Base-by-base conservation (phyloP, 2,329 filamentous ascomycete species). In the Proliferodiscus dingleyae region DNA sequence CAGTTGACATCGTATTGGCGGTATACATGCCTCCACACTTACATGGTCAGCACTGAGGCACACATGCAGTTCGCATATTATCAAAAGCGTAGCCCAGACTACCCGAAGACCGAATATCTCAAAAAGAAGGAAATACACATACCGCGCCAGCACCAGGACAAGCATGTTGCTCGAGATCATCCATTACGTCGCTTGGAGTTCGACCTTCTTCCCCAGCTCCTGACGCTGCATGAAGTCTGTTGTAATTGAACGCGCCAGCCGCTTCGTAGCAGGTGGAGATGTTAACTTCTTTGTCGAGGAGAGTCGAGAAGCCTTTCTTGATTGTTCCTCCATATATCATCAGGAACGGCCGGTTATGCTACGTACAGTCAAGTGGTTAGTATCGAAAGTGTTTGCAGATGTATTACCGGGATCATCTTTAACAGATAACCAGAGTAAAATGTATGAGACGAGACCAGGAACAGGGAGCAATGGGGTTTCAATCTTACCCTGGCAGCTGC, bases 301-400 rank as follows among this genome's bases (percentile, higher is more conserved):
- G 75, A 41, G 79, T 70, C 0, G 85, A 90, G 66, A 88, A 87
- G n/a, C 90, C 91, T 51, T 89, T 88, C 61, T 83, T 81, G 60
- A 95, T 96, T 13, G 88, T 87, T 30, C 91, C 91, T 41, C 91
- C 91, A 64, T 96, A 97, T 49, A 97, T 85, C 89, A 96, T 95
- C 63, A 96, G 73, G 38, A 89, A 93, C 3, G 91, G 91, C 8
- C 91, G 79, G 68, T 96, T 96, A 68, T 94, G 88, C 32, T 34
- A 34, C 19, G 26, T n/a, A 34, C 10, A 34, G 6, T 46, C 91
- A 80, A 11, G 87, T 88, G 61, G 93, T 34, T 13, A 34, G 32
- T 10, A 16, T 19, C n/a, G n/a, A n/a, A 2, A 34, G 16, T 11
- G 15, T 16, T 34, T 21, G n/a, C n/a, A n/a, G n/a, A n/a, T n/a